A percentile compares a stretch with the other conserved stretches of the same genome.
Evolutionary conservation across 805 yeast genomes (phyloP).

Genomic region (Wickerhamiella kazuoi): DNA sequence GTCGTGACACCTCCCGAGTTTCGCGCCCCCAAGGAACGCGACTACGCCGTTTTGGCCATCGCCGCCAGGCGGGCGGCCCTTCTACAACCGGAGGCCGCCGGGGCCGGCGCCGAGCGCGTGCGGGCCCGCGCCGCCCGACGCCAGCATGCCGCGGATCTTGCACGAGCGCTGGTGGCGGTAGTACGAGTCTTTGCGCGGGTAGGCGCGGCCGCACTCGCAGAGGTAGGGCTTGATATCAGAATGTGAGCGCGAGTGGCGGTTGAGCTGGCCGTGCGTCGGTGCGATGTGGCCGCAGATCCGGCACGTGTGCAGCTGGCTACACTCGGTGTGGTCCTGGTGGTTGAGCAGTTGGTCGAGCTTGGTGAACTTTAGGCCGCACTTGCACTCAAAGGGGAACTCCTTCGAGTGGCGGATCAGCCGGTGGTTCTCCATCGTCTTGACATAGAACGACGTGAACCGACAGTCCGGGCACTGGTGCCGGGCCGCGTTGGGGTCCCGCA

Average conservation of each 20-base stretch:
- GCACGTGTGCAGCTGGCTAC: constrained; percentile 4
- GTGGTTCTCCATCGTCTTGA: constrained; percentile 4
- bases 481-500: constrained; percentile 4
- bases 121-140: too few species aligned
- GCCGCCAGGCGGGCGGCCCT: not conserved
- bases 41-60: not conserved
- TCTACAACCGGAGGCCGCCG: too few species aligned
- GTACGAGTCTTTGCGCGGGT: constrained; percentile 49
- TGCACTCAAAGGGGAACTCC: constrained; percentile 3
- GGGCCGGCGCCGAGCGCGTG: too few species aligned
- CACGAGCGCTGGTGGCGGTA: constrained; percentile 6
- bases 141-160: too few species aligned
- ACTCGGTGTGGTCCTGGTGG: constrained; percentile 2
- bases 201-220: constrained; percentile 85
- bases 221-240: constrained; percentile 41
- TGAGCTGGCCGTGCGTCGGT: constrained; percentile 6
- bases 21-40: too few species aligned
- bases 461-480: constrained; percentile 5
- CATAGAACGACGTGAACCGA: constrained; percentile 4
- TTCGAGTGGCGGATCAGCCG: constrained; percentile 3
- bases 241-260: constrained; percentile 70
- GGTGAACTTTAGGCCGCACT: constrained; percentile 2
- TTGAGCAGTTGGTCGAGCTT: constrained; percentile 2
- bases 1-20: too few species aligned
- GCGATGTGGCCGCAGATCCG: constrained; percentile 5